Conservation (phyloP, 2,329 filamentous ascomycete species). For the Nothophoma quercina region DNA sequence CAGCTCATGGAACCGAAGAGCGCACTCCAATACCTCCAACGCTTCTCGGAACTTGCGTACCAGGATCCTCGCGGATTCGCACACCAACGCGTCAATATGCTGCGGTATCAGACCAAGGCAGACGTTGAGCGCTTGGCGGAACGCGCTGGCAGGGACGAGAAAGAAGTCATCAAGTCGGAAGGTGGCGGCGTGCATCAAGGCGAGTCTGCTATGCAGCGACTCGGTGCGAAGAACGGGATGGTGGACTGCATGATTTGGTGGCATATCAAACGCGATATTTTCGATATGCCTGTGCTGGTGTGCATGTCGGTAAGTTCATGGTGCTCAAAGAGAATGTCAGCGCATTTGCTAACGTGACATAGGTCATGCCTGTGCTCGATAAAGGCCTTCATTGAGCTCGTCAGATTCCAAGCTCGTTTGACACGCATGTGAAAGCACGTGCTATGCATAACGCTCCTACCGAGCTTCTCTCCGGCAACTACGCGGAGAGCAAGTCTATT, state of each 20-base stretch:
- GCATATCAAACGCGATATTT: slow-evolving; percentile 95
- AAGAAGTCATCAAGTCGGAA: slow-evolving; percentile 40
- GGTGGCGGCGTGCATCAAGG: slow-evolving; percentile 56
- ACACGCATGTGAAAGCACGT: too few species aligned
- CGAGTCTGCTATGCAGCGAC: slow-evolving; percentile 79
- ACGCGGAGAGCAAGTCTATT: background rate
- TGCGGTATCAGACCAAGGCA: slow-evolving; percentile 76
- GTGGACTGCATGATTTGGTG: slow-evolving; percentile 96
- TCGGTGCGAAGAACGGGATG: slow-evolving; percentile 84
- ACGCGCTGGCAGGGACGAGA: slow-evolving; percentile 17
- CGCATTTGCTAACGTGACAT: background rate
- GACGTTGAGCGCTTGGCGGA: slow-evolving; percentile 44
- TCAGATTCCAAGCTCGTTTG: background rate
- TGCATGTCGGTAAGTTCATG: slow-evolving; percentile 87
- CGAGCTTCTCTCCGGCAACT: too few species aligned
- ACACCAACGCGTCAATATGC: slow-evolving; percentile 80
- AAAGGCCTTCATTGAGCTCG: slow-evolving; percentile 28
- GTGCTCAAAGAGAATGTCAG: background rate
- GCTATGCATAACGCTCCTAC: too few species aligned
- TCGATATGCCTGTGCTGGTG: slow-evolving; percentile 98
- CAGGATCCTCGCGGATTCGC: slow-evolving; percentile 88
- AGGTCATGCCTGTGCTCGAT: slow-evolving; percentile 45
- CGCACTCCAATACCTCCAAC: slow-evolving; percentile 93
- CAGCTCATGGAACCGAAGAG: slow-evolving; percentile 93
- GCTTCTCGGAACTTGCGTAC: slow-evolving; percentile 92